Conservation (phyloP, 2,329 filamentous ascomycete genomes). For the Penicillium sp. region DNA sequence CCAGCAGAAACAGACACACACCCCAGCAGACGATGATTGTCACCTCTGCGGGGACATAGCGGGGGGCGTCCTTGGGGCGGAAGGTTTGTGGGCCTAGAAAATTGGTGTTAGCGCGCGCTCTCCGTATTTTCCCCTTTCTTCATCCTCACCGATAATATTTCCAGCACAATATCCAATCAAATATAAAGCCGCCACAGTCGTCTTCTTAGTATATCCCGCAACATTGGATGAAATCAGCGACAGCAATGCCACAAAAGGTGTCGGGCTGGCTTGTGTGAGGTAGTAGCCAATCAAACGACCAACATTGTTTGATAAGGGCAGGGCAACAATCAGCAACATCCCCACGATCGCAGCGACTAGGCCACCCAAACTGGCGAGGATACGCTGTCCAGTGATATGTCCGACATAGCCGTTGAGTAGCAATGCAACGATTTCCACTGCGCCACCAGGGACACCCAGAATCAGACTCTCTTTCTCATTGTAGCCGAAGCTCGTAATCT, state of each 20-base stretch:
- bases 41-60: constrained; percentile 57
- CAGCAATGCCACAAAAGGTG: constrained; percentile 56
- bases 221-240: constrained; percentile 54
- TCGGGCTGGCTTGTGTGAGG: constrained; percentile 52
- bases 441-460: constrained; percentile 57
- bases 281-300: constrained; percentile 59
- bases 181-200: constrained; percentile 38
- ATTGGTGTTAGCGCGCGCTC: not conserved
- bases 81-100: constrained; percentile 48
- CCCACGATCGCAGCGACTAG: constrained; percentile 50
- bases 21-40: constrained; percentile 54
- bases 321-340: constrained; percentile 55
- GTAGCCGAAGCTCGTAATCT: constrained; percentile 57
- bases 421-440: constrained; percentile 54
- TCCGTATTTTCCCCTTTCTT: not conserved
- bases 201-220: constrained; percentile 43
- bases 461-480: constrained; percentile 52
- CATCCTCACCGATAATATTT: constrained; percentile 45
- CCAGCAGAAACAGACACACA: constrained; percentile 46
- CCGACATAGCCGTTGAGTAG: constrained; percentile 50
- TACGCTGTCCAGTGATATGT: constrained; percentile 49
- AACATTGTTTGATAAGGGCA: constrained; percentile 50
- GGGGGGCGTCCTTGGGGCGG: constrained; percentile 47
- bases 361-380: constrained; percentile 49
- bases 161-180: constrained; percentile 39